These are phyloP conservation scores for Diutina scorzettiae DNA, from an alignment of 1,139 yeast genomes.

Conservation along the genomic window DNA sequence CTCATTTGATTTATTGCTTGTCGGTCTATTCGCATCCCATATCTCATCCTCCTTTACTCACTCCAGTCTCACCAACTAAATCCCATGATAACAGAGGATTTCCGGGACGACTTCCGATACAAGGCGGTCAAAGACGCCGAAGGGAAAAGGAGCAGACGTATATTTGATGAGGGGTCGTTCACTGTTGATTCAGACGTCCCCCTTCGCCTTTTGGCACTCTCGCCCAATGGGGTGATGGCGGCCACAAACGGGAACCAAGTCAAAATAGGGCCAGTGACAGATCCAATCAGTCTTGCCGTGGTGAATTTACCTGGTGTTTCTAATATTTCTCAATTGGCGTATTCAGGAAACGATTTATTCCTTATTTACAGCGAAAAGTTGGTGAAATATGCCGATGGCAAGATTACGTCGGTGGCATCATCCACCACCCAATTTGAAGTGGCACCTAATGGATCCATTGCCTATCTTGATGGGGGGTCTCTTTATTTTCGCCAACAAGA, in stretches of 20 bases:
- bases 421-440: background rate
- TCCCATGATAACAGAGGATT: slow-evolving; percentile 1
- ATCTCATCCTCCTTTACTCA: no score
- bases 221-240: background rate
- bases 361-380: background rate
- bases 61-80: no score
- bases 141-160: background rate
- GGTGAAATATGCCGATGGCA: background rate
- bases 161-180: background rate
- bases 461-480: background rate
- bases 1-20: no score
- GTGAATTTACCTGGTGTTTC: background rate
- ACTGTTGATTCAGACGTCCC: background rate
- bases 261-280: background rate
- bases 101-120: slow-evolving; percentile 1
- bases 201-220: background rate
- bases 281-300: background rate
- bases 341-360: background rate
- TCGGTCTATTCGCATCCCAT: no score
- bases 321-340: background rate
- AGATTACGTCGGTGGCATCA: background rate
- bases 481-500: background rate
- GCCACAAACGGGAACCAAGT: background rate
- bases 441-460: background rate
- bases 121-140: background rate